Base-by-base conservation (phyloP, 345 rosid species). In the Ceriops tagal region DNA sequence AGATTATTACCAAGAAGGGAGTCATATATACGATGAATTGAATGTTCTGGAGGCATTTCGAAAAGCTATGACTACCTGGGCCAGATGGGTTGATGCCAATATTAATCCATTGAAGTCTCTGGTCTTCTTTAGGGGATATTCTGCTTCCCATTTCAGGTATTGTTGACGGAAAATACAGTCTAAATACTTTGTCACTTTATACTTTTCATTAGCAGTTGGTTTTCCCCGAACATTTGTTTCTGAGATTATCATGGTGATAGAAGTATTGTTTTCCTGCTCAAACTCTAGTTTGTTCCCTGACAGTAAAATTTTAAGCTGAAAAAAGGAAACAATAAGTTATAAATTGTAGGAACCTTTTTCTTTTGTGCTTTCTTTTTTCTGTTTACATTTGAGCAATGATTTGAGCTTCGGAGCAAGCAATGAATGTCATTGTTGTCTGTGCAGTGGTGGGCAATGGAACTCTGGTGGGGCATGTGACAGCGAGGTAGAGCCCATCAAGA, bases 361-460 rank as follows among this genome's bases (percentile, higher is more conserved):
- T 8, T 6, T 20, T 30, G 4, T 31, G 2, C 19, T 2, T 19
- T 34, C 20, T 35, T 34, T 20, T 39, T 11, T 10, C 9, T 43
- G 26, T 64, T 26, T 24, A 35, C 15, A 46, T 62, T 53, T 13
- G 9, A 62, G 67, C 39, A 27, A 27, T 21, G 5, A 9, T 47
- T n/a, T 16, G 24, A 64, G 18, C 30, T 30, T 16, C 9, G 5
- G 26, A 55, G 46, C 47, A 56, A 43, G 22, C 47, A 30, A 47
- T 43, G 22, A 16, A n/a, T 21, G 4, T 20, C 15, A 43, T 32
- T 11, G 16, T 64, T 68, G 11, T 18, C 5, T 47, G 15, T 82
- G 71, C 80, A 95, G 99, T 1, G 99, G 99, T 0, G 99, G 99
- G 56, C 99, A 95, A 64, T 95, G 99, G 99, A 95, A 95, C 71